Base-by-base conservation (phyloP, 2,329 filamentous ascomycete genomes). In the Fusarium mundagurra region DNA sequence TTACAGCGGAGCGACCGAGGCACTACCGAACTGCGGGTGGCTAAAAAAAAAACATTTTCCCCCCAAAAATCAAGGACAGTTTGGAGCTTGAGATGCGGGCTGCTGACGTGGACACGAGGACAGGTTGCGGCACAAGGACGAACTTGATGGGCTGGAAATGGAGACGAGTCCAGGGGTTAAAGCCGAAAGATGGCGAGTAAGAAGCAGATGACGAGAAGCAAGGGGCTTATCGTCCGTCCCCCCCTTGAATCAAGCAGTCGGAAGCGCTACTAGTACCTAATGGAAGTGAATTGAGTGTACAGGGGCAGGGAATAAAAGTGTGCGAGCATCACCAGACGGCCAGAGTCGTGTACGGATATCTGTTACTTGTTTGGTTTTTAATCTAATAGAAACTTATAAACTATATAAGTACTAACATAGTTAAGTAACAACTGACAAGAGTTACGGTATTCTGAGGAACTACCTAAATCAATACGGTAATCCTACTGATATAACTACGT, bases 101-200 rank as follows among this genome's bases (percentile, higher is more conserved):
- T 70, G 72, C 73, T 75, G 73, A 75, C 73, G 73, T 61, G 73
- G 73, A 75, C 73, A 74, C 61, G 72, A 70, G 57, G 58, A 59
- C 60, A 64, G 24, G 47, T 45, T 58, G 44, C 51, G 63, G 43
- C 55, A 73, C 71, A 27, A 69, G 33, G 36, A 55, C 36, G 34
- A 55, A 55, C 51, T 55, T 29, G 27, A 39, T 41, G 20, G 34
- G 48, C 50, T 43, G 55, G 44, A 55, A 57, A 57, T 67, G 54
- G 60, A 61, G 63, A 61, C 64, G 60, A 47, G 62, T 51, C 48
- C 48, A 73, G 71, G 70, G 69, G 44, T 51, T 63, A 44, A 55
- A 50, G 34, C 43, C 53, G 36, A 20, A 43, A 45, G 47, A 43
- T 31, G 48, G 39, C 47, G 39, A 67, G 44, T 51, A 17, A 27